phyloP scores from a whole-genome alignment of 2,329 filamentous ascomycete genomes.

The Zasmidium citrigriseum region DNA sequence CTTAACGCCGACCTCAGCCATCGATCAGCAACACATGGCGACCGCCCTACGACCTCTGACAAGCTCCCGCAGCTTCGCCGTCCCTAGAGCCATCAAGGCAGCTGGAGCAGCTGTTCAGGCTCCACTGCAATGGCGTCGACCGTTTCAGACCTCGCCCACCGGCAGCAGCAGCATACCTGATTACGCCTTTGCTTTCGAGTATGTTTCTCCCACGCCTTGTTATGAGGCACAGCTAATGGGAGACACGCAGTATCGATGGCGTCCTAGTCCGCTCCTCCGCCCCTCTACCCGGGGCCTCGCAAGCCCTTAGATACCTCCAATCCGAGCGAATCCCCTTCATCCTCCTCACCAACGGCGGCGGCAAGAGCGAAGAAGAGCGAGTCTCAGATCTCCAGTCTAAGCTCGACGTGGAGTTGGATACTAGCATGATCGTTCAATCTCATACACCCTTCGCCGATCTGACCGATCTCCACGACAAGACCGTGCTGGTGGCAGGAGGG shows the following conservation, averaged over 20 bases:
- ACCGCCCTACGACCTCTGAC: background rate
- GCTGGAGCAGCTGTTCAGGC: background rate
- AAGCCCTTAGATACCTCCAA: conserved; percentile 73
- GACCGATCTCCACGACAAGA: conserved; percentile 58
- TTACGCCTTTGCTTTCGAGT: conserved; percentile 14
- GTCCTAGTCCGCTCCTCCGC: conserved; percentile 84
- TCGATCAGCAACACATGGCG: background rate
- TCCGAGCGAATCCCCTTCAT: conserved; percentile 82
- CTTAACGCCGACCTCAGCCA: background rate
- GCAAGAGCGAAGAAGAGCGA: conserved; percentile 74
- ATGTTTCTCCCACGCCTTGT: background rate
- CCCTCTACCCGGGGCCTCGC: conserved; percentile 74
- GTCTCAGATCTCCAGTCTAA: conserved; percentile 68
- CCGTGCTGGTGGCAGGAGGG: conserved; percentile 51
- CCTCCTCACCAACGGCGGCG: conserved; percentile 92
- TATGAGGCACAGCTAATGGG: background rate
- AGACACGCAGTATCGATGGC: conserved; percentile 72
- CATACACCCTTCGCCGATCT: conserved; percentile 86
- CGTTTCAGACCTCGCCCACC: background rate
- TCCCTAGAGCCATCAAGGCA: background rate
- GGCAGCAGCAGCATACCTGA: conserved; percentile 2
- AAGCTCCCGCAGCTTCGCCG: background rate
- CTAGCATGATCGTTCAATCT: conserved; percentile 77
- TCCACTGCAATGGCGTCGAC: conserved; percentile 7
- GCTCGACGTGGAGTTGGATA: conserved; percentile 64